Base-by-base conservation (phyloP, 495 filamentous ascomycete species). In the Podospora sp. region DNA sequence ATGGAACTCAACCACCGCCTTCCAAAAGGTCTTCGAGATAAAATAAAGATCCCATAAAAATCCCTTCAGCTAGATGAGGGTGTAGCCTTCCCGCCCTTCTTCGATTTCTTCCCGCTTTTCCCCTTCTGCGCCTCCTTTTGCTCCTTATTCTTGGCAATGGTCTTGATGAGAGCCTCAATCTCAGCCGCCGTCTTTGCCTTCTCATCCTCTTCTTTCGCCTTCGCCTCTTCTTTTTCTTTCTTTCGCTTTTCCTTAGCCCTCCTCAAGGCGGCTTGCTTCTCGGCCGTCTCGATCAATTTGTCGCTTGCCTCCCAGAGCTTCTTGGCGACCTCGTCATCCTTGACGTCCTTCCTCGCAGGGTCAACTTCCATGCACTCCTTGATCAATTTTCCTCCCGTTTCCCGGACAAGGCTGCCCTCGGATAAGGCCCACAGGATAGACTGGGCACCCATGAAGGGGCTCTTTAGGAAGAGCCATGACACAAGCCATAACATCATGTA, bases 381-480 rank as follows among this genome's bases (percentile, higher is more conserved):
- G 69, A 98, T 80, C 70, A 94, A 74, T 46, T 85, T 87, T 27
- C 92, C 93, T 1, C 88, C 90, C 20, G 76, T 69, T 4, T 85
- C 90, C 52, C 85, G 83, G 6, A 83, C 86, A 49, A 89, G 84
- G 16, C 81, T 80, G 27, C 83, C 86, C 33, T 97, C 94, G 92
- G 97, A 94, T 2, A 88, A 88, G 3, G 93, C 94, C 67, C 86
- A 88, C 49, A 98, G 76, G 51, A 98, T 89, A 50, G 91, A 92
- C 79, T 99, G 93, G 11, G 93, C 92, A 16, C 92, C 95, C 76
- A 90, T 88, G 36, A 87, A 77, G 0, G 92, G 83, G 53, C 89
- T 92, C 76, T 98, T 99, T 16, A 99, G 83, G 2, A 96, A 75
- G 46, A 98, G 72, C 92, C 94, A 99, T 81, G 89, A 91, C 14